Percentiles rank a stretch among this genome's conserved stretches.
phyloP scores from a whole-genome alignment of 1,284 basidiomycete species.

The Vanrija pseudolonga region DNA sequence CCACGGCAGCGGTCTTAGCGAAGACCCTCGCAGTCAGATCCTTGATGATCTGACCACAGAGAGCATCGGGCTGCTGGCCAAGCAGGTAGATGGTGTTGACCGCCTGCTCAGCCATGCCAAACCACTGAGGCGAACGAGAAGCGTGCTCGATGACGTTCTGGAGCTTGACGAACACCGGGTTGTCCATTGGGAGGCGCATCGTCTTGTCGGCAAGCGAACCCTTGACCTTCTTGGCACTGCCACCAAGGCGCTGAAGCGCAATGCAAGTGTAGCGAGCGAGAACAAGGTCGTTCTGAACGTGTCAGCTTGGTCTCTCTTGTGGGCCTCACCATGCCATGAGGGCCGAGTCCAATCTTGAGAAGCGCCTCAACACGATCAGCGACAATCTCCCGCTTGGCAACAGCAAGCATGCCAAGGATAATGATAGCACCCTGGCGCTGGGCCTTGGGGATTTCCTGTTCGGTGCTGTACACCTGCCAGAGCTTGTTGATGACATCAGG shows the following conservation, averaged over 20 bases:
- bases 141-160: constrained; percentile 73
- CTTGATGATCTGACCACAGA: constrained; percentile 80
- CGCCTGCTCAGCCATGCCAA: constrained; percentile 91
- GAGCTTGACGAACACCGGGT: constrained; percentile 77
- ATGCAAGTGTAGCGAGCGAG: constrained; percentile 92
- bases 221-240: constrained; percentile 96
- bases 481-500: constrained; percentile 81
- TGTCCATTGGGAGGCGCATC: constrained; percentile 82
- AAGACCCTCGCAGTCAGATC: constrained; percentile 74
- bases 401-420: constrained; percentile 89
- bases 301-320: not conserved
- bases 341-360: constrained; percentile 83
- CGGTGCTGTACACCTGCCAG: constrained; percentile 89
- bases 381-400: constrained; percentile 79
- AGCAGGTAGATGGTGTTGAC: constrained; percentile 94
- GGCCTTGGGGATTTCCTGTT: constrained; percentile 66
- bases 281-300: constrained; percentile 70
- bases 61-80: constrained; percentile 84
- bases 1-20: constrained; percentile 3
- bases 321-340: constrained; percentile 70
- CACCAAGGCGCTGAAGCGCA: constrained; percentile 84
- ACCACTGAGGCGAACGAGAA: constrained; percentile 80
- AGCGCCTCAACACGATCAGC: constrained; percentile 81
- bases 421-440: constrained; percentile 93
- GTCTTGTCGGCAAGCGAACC: constrained; percentile 88